These are phyloP conservation scores for Saturnispora sanitii DNA, from an alignment of 805 yeast species.

Conservation along the genomic window DNA sequence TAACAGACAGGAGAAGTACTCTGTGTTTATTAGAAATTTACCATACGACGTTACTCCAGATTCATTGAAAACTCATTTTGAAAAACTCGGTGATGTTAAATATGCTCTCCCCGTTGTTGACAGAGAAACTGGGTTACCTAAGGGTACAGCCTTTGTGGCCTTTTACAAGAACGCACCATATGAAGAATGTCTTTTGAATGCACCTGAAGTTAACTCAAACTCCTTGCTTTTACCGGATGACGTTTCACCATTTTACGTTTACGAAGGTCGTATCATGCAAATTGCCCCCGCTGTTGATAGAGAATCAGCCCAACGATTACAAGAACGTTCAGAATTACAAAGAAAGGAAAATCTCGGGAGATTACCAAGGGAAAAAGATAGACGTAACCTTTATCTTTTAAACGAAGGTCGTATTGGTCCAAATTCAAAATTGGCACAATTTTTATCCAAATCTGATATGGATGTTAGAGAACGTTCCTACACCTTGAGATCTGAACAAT, in stretches of 20 bases:
- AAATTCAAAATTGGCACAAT: constrained; percentile 66
- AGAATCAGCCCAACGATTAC: constrained; percentile 64
- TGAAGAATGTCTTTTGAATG: constrained; percentile 58
- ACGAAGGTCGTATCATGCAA: constrained; percentile 84
- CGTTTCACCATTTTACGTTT: constrained; percentile 79
- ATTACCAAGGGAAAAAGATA: constrained; percentile 70
- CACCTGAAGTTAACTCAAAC: constrained; percentile 58
- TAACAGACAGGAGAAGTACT: constrained; percentile 59
- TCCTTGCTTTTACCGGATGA: constrained; percentile 83
- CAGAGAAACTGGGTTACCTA: constrained; percentile 73
- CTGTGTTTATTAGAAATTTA: constrained; percentile 82
- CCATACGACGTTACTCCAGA: constrained; percentile 93
- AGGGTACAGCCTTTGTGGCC: constrained; percentile 93
- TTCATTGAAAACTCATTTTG: constrained; percentile 65
- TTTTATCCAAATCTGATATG: constrained; percentile 61
- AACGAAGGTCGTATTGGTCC: constrained; percentile 90
- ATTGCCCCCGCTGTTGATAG: constrained; percentile 81
- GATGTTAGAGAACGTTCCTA: constrained; percentile 84
- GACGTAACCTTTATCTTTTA: constrained; percentile 71
- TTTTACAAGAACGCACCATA: constrained; percentile 55
- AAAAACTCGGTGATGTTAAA: constrained; percentile 74
- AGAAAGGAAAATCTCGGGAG: constrained; percentile 74
- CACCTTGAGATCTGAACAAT: constrained; percentile 77
- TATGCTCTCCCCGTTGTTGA: constrained; percentile 93
- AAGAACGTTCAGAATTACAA: constrained; percentile 62